These are phyloP conservation scores for Myriosclerotinia scirpicola DNA, from an alignment of 2,329 filamentous ascomycete genomes.

Conservation along the genomic window DNA sequence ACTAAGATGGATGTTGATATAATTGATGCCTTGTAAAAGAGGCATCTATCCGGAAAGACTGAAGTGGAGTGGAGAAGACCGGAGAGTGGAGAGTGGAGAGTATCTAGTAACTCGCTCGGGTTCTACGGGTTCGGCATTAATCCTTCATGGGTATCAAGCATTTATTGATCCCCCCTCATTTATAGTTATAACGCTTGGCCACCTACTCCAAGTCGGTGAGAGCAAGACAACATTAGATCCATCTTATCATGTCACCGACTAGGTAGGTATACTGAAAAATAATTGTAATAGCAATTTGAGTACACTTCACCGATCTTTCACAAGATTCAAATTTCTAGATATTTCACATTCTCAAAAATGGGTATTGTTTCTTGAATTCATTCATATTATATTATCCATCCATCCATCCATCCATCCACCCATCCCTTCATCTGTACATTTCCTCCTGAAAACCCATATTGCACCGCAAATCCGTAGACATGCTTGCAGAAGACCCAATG, in stretches of 20 bases:
- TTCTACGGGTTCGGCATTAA: background rate
- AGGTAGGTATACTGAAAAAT: background rate
- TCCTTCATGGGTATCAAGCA: background rate
- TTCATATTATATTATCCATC: constrained; percentile 22
- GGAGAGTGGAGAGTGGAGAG: no score
- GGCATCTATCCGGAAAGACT: background rate
- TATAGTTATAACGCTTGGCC: background rate
- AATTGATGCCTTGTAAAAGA: background rate
- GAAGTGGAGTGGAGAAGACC: background rate
- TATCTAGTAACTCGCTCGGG: no score
- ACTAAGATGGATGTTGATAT: rapidly evolving
- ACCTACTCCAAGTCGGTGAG: constrained; percentile 5
- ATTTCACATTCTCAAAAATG: background rate
- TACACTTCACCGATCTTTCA: constrained; percentile 4
- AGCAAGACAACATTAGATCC: background rate
- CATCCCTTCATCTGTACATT: constrained; percentile 18
- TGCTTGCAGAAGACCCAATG: constrained; percentile 27
- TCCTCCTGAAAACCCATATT: constrained; percentile 19
- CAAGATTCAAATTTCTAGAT: background rate
- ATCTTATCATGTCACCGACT: background rate
- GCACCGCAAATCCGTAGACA: constrained; percentile 33
- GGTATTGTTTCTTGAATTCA: constrained; percentile 23
- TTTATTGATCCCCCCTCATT: background rate
- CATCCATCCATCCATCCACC: constrained; percentile 18
- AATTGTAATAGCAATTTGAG: background rate